Percentiles rank a stretch among this genome's conserved stretches.
These are phyloP conservation scores for Debaryomycetaceae sp. DNA, from an alignment of 1,139 yeast genomes.

Conservation along the genomic window DNA sequence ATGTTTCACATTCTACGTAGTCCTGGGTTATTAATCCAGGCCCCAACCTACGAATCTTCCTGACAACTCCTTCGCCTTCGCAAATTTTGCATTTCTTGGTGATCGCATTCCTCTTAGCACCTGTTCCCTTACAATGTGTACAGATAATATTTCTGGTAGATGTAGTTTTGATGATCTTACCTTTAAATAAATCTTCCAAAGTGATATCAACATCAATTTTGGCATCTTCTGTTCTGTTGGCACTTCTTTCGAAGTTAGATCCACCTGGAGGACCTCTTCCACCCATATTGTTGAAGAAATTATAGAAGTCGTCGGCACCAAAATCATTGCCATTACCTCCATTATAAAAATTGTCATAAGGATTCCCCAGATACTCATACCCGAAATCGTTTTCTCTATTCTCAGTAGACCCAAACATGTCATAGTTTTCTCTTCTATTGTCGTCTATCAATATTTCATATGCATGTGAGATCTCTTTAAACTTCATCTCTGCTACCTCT, in stretches of 20 bases:
- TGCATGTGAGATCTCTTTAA: slow-evolving; percentile 75
- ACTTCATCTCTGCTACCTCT: slow-evolving; percentile 63
- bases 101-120: slow-evolving; percentile 62
- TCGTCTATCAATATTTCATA: slow-evolving; percentile 74
- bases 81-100: slow-evolving; percentile 61
- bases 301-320: slow-evolving; percentile 66
- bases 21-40: slow-evolving; percentile 75
- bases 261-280: slow-evolving; percentile 14
- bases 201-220: slow-evolving; percentile 59
- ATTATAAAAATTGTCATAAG: slow-evolving; percentile 40
- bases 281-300: slow-evolving; percentile 56
- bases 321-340: slow-evolving; percentile 32
- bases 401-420: slow-evolving; percentile 51
- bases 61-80: slow-evolving; percentile 65
- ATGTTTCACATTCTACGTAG: slow-evolving; percentile 59
- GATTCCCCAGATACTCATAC: slow-evolving; percentile 28
- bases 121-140: slow-evolving; percentile 67
- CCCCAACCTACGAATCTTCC: slow-evolving; percentile 62
- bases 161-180: slow-evolving; percentile 74
- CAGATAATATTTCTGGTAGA: slow-evolving; percentile 75
- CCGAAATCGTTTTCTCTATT: slow-evolving; percentile 21
- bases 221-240: slow-evolving; percentile 60
- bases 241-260: slow-evolving; percentile 9
- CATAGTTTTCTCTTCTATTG: slow-evolving; percentile 52
- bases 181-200: slow-evolving; percentile 74